These are phyloP conservation scores for Dryas drummondii DNA, from an alignment of 306 rosid species.

Conservation along the genomic window DNA sequence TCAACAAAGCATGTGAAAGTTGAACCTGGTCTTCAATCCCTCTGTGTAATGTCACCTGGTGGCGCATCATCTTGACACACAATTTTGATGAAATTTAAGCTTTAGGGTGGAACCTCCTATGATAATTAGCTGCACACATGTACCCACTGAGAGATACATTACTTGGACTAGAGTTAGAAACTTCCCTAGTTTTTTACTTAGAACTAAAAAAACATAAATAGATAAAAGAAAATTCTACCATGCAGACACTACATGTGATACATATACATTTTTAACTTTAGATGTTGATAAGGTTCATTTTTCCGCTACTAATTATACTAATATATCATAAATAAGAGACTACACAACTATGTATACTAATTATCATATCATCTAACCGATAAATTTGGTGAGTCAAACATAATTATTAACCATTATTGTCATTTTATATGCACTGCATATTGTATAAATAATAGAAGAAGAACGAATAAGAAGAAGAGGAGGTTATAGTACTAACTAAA, in stretches of 20 bases:
- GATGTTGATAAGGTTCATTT: no score
- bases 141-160: constrained; percentile 56
- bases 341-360: no score
- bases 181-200: constrained; percentile 51
- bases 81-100: neutral
- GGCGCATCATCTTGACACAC: constrained; percentile 48
- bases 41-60: constrained; percentile 95
- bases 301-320: no score
- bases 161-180: constrained; percentile 42
- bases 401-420: no score
- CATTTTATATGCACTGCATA: no score
- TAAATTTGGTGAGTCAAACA: no score
- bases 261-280: no score
- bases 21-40: constrained; percentile 92
- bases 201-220: neutral
- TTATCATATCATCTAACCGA: no score
- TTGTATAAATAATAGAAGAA: neutral
- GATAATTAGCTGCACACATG: constrained; percentile 51
- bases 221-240: no score
- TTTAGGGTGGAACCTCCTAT: constrained; percentile 43
- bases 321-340: no score
- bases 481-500: constrained; percentile 35
- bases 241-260: no score
- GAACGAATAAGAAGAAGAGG: neutral
- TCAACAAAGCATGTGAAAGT: constrained; percentile 84